Conservation (phyloP, 805 yeast genomes). For the Citeromyces matritensis region DNA sequence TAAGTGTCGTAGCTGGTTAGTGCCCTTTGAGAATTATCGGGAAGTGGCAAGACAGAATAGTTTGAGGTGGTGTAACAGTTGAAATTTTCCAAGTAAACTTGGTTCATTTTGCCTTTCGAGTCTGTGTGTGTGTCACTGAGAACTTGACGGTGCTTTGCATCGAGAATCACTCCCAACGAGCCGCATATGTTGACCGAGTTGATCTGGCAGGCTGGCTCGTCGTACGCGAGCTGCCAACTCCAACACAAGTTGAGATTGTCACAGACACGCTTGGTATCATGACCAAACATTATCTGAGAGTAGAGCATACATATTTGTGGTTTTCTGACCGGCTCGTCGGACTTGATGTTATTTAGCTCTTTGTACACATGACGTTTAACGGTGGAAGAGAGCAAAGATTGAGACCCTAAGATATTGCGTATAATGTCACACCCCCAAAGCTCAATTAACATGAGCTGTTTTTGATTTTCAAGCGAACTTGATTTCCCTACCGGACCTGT, state of each 20-base stretch:
- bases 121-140: slow-evolving; percentile 5
- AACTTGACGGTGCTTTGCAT: slow-evolving; percentile 9
- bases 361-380: neutral
- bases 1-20: slow-evolving; percentile 13
- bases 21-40: slow-evolving; percentile 11
- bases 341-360: neutral
- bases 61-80: neutral
- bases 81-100: neutral
- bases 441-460: slow-evolving; percentile 10
- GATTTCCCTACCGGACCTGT: too few relatives aligned
- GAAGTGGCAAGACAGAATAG: slow-evolving; percentile 10
- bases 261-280: neutral
- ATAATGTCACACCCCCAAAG: slow-evolving; percentile 15
- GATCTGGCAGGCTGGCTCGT: slow-evolving; percentile 10
- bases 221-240: slow-evolving; percentile 17
- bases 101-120: slow-evolving; percentile 9
- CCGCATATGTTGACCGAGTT: slow-evolving; percentile 13
- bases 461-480: slow-evolving; percentile 4
- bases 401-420: slow-evolving; percentile 9
- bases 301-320: slow-evolving; percentile 2
- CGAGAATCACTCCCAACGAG: slow-evolving; percentile 9
- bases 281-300: slow-evolving; percentile 1
- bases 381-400: slow-evolving; percentile 2
- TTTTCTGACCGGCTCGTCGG: neutral
- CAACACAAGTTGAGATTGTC: slow-evolving; percentile 11